phyloP scores from a whole-genome alignment of 805 yeast genomes.

The Huiozyma naganishii region DNA sequence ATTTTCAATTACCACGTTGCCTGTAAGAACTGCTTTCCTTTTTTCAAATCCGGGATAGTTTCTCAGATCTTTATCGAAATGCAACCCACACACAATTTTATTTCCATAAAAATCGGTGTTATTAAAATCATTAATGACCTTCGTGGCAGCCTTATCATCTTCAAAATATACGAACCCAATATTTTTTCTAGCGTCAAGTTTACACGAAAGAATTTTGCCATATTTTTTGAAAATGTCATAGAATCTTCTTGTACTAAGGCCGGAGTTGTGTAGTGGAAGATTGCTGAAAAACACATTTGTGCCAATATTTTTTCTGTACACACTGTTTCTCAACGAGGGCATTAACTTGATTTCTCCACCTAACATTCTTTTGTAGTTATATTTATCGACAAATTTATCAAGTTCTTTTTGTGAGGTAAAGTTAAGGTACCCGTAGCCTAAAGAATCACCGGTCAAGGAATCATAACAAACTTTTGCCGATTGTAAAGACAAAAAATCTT shows the following conservation, averaged over 20 bases:
- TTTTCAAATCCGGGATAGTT: constrained; percentile 25
- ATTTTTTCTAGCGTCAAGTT: constrained; percentile 30
- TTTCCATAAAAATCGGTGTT: constrained; percentile 25
- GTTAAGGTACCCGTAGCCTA: constrained; percentile 70
- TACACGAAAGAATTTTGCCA: constrained; percentile 38
- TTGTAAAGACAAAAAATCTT: constrained; percentile 33
- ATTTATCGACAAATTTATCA: constrained; percentile 41
- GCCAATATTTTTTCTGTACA: constrained; percentile 36
- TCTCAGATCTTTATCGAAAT: constrained; percentile 29
- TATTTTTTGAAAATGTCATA: constrained; percentile 40
- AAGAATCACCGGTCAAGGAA: constrained; percentile 40
- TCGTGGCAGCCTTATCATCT: constrained; percentile 27
- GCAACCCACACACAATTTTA: constrained; percentile 31
- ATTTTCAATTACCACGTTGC: constrained; percentile 16
- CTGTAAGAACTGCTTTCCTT: constrained; percentile 17
- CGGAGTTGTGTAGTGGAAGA: constrained; percentile 28
- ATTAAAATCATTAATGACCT: constrained; percentile 28
- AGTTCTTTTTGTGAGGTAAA: constrained; percentile 43
- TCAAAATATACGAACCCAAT: constrained; percentile 36
- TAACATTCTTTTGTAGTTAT: constrained; percentile 38
- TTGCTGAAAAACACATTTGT: constrained; percentile 44
- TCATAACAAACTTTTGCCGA: constrained; percentile 55
- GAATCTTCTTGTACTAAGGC: constrained; percentile 35
- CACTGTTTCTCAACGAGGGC: constrained; percentile 41
- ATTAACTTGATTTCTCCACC: constrained; percentile 42